Evolutionary conservation across 1,284 basidiomycete species (phyloP).

Genomic region (Kwoniella shivajii): DNA sequence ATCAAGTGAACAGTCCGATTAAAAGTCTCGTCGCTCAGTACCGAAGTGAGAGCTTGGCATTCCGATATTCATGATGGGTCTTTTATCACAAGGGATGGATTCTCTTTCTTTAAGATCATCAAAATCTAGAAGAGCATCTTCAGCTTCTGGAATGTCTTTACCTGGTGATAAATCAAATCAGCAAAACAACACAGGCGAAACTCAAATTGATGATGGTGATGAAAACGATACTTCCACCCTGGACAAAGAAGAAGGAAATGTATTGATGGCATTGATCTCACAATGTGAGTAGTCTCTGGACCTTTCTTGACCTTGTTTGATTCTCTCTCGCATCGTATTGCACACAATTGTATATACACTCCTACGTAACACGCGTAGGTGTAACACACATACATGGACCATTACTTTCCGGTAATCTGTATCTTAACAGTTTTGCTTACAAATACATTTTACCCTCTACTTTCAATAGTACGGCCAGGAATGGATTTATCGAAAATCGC

Average conservation of each 20-base stretch:
- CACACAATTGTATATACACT: background rate
- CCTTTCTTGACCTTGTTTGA: too few relatives aligned
- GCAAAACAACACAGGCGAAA: slow-evolving; percentile 6
- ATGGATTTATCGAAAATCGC: slow-evolving; percentile 96
- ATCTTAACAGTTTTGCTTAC: background rate
- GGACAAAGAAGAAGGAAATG: slow-evolving; percentile 55
- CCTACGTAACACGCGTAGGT: too few relatives aligned
- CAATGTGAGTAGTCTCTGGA: slow-evolving; percentile 56
- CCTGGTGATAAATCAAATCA: background rate
- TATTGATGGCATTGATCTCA: slow-evolving; percentile 50
- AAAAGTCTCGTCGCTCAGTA: too few relatives aligned
- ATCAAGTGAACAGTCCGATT: too few relatives aligned
- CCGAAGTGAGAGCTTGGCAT: too few relatives aligned
- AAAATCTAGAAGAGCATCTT: slow-evolving; percentile 19
- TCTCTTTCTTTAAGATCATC: slow-evolving; percentile 24
- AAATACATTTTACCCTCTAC: slow-evolving; percentile 63
- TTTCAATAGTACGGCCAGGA: slow-evolving; percentile 83
- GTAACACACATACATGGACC: background rate
- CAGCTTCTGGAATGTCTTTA: slow-evolving; percentile 6
- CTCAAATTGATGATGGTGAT: slow-evolving; percentile 37
- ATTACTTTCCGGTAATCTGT: background rate
- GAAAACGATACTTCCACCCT: slow-evolving; percentile 50
- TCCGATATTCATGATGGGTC: slow-evolving; percentile 26
- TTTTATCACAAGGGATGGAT: slow-evolving; percentile 35
- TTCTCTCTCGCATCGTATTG: background rate